Base-by-base conservation (phyloP, 768 basidiomycete species). In the Auriscalpium vulgare region DNA sequence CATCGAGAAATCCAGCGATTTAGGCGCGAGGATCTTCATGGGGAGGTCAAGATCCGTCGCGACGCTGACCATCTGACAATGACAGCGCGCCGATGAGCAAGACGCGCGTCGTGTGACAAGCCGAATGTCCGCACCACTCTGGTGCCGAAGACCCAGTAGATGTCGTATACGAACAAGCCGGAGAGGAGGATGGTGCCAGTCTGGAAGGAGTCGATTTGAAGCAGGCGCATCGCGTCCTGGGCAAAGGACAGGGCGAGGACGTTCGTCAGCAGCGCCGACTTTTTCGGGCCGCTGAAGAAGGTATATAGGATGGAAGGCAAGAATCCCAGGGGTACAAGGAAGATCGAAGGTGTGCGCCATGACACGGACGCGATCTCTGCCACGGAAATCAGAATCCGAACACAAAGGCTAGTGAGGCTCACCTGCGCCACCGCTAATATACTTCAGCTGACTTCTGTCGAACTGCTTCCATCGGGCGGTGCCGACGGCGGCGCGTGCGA, bases 131-230 rank as follows among this genome's bases (percentile, higher is more conserved):
- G 67, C 68, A 89, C 89, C 70, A 92, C 89, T 64, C 84, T 80
- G 0, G 88, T 88, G 17, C 88, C 89, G 67, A 94, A 95, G 2
- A 95, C 92, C 91, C 91, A 97, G 80, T 86, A 95, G 43, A 97
- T 81, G 67, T 98, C 95, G 67, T 98, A 98, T 44, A 97, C 47
- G 72, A 97, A 92, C 21, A 99, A 74, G 5, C 91, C 93, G 3
- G 79, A 78, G 6, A 99, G 75, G 3, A 97, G 78, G 57, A 92
- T 81, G 43, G 78, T 78, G 8, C 93, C 95, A 14, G 95, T 97
- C 64, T 78, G 71, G 77, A 97, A 95, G 9, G 89, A 89, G 69
- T 98, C 95, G 36, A 97, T 70, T 68, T 85, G 87, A 62, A 97
- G 75, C 57, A 94, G 68, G 38, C 83, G 77, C 51, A 97, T 73